A percentile compares a stretch with the other conserved stretches of the same genome.
Evolutionary conservation across 2,329 filamentous ascomycete genomes (phyloP).

Genomic region (Didymella sp.): DNA sequence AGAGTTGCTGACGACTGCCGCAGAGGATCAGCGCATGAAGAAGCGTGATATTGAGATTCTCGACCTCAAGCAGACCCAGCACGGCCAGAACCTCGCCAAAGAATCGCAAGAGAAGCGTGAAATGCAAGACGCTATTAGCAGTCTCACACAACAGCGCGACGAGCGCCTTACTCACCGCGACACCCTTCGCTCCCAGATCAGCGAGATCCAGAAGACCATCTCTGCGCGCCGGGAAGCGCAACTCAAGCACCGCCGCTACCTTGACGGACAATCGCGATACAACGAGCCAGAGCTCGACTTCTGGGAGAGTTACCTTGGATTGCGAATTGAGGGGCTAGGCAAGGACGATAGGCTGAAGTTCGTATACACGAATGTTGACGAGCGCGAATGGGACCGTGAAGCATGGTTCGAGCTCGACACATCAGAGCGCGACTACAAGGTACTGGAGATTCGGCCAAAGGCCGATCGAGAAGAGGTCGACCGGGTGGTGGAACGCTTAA

Average conservation of each 20-base stretch:
- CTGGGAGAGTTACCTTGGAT: slow-evolving; percentile 89
- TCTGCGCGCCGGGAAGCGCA: slow-evolving; percentile 74
- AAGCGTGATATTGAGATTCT: slow-evolving; percentile 86
- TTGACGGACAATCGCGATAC: slow-evolving; percentile 83
- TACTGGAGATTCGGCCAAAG: slow-evolving; percentile 81
- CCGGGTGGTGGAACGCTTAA: slow-evolving; percentile 76
- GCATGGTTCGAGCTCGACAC: slow-evolving; percentile 93
- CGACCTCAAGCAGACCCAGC: slow-evolving; percentile 71
- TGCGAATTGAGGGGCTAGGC: slow-evolving; percentile 88
- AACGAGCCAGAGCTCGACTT: slow-evolving; percentile 95
- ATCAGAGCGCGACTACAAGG: slow-evolving; percentile 80
- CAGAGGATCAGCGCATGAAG: slow-evolving; percentile 92
- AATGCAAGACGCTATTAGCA: slow-evolving; percentile 66
- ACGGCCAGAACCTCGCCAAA: slow-evolving; percentile 76
- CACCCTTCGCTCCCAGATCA: slow-evolving; percentile 63
- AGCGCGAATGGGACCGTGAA: slow-evolving; percentile 85
- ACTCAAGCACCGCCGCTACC: slow-evolving; percentile 72
- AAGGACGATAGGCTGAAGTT: slow-evolving; percentile 87
- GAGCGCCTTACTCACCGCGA: slow-evolving; percentile 63
- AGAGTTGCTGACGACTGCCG: slow-evolving; percentile 13
- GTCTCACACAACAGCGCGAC: slow-evolving; percentile 63
- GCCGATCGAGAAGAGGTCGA: slow-evolving; percentile 80
- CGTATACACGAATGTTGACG: slow-evolving; percentile 84
- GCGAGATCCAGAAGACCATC: slow-evolving; percentile 73
- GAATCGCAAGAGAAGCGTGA: slow-evolving; percentile 75